Evolutionary conservation across 2,329 filamentous ascomycete species (phyloP).

Genomic region (Aureobasidium sp.): DNA sequence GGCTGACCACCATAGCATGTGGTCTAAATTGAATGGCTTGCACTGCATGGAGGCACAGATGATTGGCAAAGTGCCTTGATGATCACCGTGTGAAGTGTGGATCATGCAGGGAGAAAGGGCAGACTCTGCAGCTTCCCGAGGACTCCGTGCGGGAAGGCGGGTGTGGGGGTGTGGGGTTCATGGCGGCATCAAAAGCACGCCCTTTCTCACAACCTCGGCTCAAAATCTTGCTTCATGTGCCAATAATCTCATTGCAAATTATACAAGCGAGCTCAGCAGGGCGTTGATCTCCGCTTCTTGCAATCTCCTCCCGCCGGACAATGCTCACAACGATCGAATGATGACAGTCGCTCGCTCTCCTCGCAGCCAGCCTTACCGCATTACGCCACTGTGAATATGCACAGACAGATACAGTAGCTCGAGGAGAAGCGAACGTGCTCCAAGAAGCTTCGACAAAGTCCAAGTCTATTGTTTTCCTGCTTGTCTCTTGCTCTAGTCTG

Average conservation of each 20-base stretch:
- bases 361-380: not conserved
- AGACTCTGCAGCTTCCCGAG: not conserved
- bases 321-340: not conserved
- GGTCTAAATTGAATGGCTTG: not conserved
- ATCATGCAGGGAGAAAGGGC: not conserved
- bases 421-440: not conserved
- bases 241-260: not conserved
- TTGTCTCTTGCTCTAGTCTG: not conserved
- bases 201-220: not conserved
- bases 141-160: not conserved
- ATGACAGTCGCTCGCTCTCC: not conserved
- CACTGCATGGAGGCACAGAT: not conserved
- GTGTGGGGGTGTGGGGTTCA: slow-evolving; percentile 1
- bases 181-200: not conserved
- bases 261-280: not conserved
- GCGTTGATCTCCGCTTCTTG: not conserved
- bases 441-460: not conserved
- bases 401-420: not conserved
- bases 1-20: slow-evolving; percentile 1
- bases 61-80: slow-evolving; percentile 7
- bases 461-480: not conserved
- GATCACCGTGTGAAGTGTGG: not conserved
- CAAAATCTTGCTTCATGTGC: not conserved
- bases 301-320: not conserved
- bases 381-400: not conserved